Evolutionary conservation across 768 basidiomycete species (phyloP).

Genomic region (Daedaleopsis sinensis): DNA sequence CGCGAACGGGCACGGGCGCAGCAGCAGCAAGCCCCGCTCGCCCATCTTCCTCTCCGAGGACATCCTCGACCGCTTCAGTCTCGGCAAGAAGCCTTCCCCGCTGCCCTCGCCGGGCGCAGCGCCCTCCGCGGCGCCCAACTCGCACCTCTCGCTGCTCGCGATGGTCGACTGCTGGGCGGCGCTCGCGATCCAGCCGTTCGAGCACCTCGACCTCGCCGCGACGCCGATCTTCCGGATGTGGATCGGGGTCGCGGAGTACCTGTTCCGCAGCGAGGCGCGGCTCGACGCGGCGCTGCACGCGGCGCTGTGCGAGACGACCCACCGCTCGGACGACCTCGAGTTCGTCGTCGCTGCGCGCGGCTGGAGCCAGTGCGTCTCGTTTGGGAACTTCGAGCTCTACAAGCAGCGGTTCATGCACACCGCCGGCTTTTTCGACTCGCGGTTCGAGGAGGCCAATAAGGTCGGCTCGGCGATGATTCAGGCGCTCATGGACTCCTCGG

Average conservation of each 20-base stretch:
- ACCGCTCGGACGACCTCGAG: slow-evolving; percentile 89
- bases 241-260: slow-evolving; percentile 95
- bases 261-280: slow-evolving; percentile 73
- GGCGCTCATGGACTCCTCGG: slow-evolving; percentile 61
- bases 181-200: slow-evolving; percentile 85
- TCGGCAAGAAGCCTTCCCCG: slow-evolving; percentile 49
- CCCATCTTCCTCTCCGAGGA: slow-evolving; percentile 86
- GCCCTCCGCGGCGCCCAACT: slow-evolving; percentile 57
- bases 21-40: slow-evolving; percentile 34
- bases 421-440: slow-evolving; percentile 76
- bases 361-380: slow-evolving; percentile 95
- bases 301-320: slow-evolving; percentile 73
- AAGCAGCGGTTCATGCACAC: slow-evolving; percentile 78
- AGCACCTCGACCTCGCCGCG: slow-evolving; percentile 89
- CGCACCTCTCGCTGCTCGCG: slow-evolving; percentile 90
- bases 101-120: slow-evolving; percentile 6
- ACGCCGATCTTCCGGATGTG: slow-evolving; percentile 96
- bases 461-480: slow-evolving; percentile 90
- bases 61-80: slow-evolving; percentile 86
- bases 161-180: slow-evolving; percentile 99
- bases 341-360: slow-evolving; percentile 92
- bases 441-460: slow-evolving; percentile 85
- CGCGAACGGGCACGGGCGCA: slow-evolving; percentile 7
- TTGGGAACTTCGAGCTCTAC: slow-evolving; percentile 92
- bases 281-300: slow-evolving; percentile 75